These are phyloP conservation scores for Exserohilum turcica DNA, from an alignment of 2,329 filamentous ascomycete genomes.

Conservation along the genomic window DNA sequence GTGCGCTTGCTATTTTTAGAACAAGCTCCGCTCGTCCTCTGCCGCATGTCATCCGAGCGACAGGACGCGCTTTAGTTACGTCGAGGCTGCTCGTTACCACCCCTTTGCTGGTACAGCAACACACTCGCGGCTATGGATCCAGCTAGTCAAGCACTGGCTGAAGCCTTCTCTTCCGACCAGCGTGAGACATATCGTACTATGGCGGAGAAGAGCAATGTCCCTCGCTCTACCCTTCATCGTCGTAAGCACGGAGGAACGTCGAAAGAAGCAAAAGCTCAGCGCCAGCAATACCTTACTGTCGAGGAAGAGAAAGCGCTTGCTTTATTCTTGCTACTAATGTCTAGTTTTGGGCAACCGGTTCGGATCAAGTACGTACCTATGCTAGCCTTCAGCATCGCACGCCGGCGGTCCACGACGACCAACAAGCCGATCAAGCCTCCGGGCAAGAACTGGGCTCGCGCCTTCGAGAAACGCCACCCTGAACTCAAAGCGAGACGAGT, in stretches of 20 bases:
- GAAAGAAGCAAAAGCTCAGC: slow-evolving; percentile 6
- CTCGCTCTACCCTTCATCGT: not conserved
- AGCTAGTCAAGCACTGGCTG: slow-evolving; percentile 22
- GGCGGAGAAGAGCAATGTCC: slow-evolving; percentile 1
- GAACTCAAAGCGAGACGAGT: slow-evolving; percentile 20
- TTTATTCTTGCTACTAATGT: slow-evolving; percentile 10
- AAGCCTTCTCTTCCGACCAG: slow-evolving; percentile 19
- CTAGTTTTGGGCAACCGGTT: slow-evolving; percentile 20
- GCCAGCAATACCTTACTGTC: slow-evolving; percentile 8
- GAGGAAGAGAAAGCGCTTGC: not conserved
- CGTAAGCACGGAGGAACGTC: not conserved
- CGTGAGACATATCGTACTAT: slow-evolving; percentile 15
- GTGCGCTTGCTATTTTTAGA: not conserved
- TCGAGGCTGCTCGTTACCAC: not conserved
- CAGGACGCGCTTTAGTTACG: not conserved
- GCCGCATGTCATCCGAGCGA: not conserved
- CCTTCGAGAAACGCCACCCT: slow-evolving; percentile 21
- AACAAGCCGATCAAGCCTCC: slow-evolving; percentile 20
- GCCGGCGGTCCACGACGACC: slow-evolving; percentile 20
- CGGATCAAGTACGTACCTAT: slow-evolving; percentile 26
- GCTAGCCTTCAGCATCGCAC: slow-evolving; percentile 11
- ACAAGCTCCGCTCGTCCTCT: not conserved
- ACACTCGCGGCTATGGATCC: not conserved
- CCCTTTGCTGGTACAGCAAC: not conserved
- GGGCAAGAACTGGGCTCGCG: slow-evolving; percentile 2